Base-by-base conservation (phyloP, 345 rosid genomes). In the Rhizophora mangle region DNA sequence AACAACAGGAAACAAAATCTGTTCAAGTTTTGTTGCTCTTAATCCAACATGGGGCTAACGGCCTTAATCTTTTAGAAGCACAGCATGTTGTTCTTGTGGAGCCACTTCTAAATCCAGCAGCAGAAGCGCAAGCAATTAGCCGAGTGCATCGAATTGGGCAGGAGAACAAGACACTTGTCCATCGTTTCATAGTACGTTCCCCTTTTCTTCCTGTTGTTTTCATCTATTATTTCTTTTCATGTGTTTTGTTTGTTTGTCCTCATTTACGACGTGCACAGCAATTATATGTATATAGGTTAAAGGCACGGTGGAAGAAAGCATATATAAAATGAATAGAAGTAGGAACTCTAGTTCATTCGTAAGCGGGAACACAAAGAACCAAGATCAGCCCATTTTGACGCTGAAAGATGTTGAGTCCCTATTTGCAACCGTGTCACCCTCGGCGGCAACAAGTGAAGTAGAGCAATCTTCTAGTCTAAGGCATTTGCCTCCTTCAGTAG, bases 31-130 rank as follows among this genome's bases (percentile, higher is more conserved):
- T 91, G 68, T 56, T 94, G 84, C 89, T 94, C 55, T 78, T 94
- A 76, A 85, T 91, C 78, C 96, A 91, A 62, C 97, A 94, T 79
- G 98, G 97, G 60, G 98, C 98, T 19, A 94, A 94, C 63, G 98
- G 98, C 46, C 95, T 94, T 57, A 94, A 94, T 74, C 97, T 94
- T 61, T 81, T 94, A 69, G 98, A 94, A 80, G 97, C 98, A 67
- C 89, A 87, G 74, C 98, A 91, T 76, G 98, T 94, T 68, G 79
- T 94, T 75, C 88, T 94, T 43, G 96, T 94, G 51, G 98, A 94
- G 74, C 98, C 98, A 16, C 82, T 94, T 64, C 86, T 94, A 67
- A 91, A 91, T 81, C 98, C 98, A 6, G 98, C 98, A 65, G 95
- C 87, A 24, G 97, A 94, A 78, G 93, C 98, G 56, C 98, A 94